Conservation (phyloP, 257 asterid genomes). For the Nicotiana otophora region DNA sequence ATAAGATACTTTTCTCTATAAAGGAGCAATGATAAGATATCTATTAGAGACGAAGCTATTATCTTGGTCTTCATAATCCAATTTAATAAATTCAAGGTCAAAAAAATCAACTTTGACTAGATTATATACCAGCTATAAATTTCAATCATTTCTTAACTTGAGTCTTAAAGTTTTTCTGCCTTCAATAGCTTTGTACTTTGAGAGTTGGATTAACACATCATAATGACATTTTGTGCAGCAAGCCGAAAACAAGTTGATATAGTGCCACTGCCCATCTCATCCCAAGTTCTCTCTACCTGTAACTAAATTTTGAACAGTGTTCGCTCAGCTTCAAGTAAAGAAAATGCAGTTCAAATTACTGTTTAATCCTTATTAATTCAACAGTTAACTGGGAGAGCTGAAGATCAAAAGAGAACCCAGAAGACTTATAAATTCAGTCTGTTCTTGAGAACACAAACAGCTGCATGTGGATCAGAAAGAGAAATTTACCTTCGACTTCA, state of each 20-base stretch:
- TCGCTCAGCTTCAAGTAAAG: neutral
- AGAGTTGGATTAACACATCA: neutral
- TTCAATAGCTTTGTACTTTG: neutral
- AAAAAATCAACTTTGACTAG: neutral
- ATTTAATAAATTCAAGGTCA: neutral
- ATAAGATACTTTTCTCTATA: too few relatives aligned
- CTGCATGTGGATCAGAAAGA: neutral
- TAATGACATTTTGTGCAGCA: neutral
- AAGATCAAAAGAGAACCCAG: neutral
- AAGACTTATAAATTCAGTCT: neutral
- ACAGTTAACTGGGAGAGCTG: neutral
- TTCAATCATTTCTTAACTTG: neutral
- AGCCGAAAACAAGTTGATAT: neutral
- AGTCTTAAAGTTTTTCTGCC: neutral
- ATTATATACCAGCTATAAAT: neutral
- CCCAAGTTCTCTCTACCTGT: neutral
- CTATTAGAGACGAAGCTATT: neutral
- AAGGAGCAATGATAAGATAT: neutral
- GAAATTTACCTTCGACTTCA: conserved; percentile 61
- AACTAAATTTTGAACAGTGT: neutral
- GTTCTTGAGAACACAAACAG: too few relatives aligned
- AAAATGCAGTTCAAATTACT: neutral
- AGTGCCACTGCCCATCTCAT: neutral
- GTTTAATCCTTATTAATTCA: neutral
- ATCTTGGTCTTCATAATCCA: neutral